A percentile compares a stretch with the other conserved stretches of the same genome.
phyloP scores from a whole-genome alignment of 1,284 basidiomycete genomes.

The Takashimella koratensis region DNA sequence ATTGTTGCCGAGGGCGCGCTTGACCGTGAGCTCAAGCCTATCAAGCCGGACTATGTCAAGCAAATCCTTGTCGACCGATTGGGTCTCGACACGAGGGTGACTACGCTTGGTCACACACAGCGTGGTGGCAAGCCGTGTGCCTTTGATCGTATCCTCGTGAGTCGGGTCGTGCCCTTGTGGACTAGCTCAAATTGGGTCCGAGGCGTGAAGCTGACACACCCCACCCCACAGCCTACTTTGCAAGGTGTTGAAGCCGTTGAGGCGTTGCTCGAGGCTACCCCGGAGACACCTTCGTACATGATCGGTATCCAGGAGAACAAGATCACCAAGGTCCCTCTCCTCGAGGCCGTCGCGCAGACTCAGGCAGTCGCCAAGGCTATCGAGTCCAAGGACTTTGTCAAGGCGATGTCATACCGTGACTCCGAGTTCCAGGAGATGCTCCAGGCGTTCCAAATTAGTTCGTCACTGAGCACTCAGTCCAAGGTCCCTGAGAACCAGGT shows the following conservation, averaged over 20 bases:
- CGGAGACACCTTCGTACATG: constrained; percentile 92
- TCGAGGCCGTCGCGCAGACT: constrained; percentile 90
- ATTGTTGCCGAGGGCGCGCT: constrained; percentile 96
- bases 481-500: constrained; percentile 64
- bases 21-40: constrained; percentile 81
- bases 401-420: constrained; percentile 83
- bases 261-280: constrained; percentile 81
- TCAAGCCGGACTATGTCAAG: constrained; percentile 86
- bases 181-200: no score
- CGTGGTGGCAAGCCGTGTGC: constrained; percentile 91
- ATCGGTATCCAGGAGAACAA: constrained; percentile 96
- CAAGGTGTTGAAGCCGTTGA: constrained; percentile 94
- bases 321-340: constrained; percentile 82
- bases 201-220: neutral
- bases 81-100: constrained; percentile 91
- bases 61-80: constrained; percentile 79
- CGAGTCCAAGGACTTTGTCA: constrained; percentile 74
- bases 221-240: constrained; percentile 69
- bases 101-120: constrained; percentile 97
- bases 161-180: constrained; percentile 23
- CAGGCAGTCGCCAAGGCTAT: constrained; percentile 81
- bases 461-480: constrained; percentile 60
- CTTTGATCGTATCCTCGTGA: constrained; percentile 82
- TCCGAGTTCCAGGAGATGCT: constrained; percentile 86
- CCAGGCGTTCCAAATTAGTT: constrained; percentile 74